Evolutionary conservation across 139 green algal species (phyloP).

Genomic region (Chlamydomonas eustigma): DNA sequence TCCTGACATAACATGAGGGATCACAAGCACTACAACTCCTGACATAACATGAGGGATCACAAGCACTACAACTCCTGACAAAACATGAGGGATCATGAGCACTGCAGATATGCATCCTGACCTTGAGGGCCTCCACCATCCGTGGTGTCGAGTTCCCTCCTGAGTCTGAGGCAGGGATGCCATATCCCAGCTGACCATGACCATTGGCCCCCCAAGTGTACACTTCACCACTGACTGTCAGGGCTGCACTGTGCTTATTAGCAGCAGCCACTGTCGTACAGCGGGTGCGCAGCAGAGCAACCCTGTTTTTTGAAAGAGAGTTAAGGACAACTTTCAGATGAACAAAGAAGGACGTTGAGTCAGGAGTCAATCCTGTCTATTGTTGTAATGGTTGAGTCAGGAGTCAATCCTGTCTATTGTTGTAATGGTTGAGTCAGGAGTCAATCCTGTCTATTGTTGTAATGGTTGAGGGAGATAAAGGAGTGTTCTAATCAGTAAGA

Average conservation of each 20-base stretch:
- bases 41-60: too few relatives aligned
- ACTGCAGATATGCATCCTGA: conserved; percentile 10
- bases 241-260: conserved; percentile 77
- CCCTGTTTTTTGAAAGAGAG: background rate
- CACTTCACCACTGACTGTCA: conserved; percentile 62
- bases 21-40: too few relatives aligned
- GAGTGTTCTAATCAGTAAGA: too few relatives aligned
- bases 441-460: background rate
- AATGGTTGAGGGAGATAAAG: background rate
- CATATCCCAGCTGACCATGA: conserved; percentile 79
- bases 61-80: too few relatives aligned
- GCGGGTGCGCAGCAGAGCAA: conserved; percentile 30
- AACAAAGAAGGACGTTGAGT: background rate
- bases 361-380: too few relatives aligned
- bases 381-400: too few relatives aligned
- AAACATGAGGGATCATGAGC: too few relatives aligned
- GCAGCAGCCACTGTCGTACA: conserved; percentile 72
- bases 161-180: conserved; percentile 58
- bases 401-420: background rate
- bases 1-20: too few relatives aligned
- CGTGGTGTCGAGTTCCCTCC: conserved; percentile 60
- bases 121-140: conserved; percentile 76
- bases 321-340: background rate
- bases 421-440: background rate
- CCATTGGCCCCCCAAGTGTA: conserved; percentile 82